Conservation (phyloP, 192 early-diverging fungal genomes). For the Umbelopsis vinacea region DNA sequence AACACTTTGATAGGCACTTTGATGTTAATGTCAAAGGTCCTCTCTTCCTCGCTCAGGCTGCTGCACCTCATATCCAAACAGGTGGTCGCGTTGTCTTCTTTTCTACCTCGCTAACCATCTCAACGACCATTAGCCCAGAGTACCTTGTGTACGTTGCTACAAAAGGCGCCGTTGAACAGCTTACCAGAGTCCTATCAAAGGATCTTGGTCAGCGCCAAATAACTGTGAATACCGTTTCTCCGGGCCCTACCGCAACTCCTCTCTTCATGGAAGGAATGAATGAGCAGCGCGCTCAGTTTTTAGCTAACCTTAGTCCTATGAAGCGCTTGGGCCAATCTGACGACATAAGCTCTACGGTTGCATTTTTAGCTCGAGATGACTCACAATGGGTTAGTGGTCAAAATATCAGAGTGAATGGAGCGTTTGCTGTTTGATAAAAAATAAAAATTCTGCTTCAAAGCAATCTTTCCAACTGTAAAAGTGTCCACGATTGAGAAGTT, state of each 20-base stretch:
- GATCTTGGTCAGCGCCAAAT: conserved; percentile 72
- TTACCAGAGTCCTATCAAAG: conserved; percentile 53
- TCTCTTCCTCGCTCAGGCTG: conserved; percentile 34
- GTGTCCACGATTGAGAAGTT: too few relatives aligned
- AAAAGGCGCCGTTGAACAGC: conserved; percentile 30
- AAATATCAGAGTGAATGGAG: conserved; percentile 35
- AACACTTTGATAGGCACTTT: conserved; percentile 36
- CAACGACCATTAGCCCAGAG: conserved; percentile 16
- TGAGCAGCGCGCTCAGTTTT: conserved; percentile 31
- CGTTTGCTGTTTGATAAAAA: conserved; percentile 26
- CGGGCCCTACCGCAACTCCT: conserved; percentile 79
- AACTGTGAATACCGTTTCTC: conserved; percentile 76
- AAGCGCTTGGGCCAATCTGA: conserved; percentile 17
- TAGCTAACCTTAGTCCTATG: conserved; percentile 18
- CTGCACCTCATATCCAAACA: conserved; percentile 35
- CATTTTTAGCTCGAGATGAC: conserved; percentile 26
- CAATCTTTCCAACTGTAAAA: too few relatives aligned
- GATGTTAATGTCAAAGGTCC: conserved; percentile 37
- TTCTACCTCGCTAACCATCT: conserved; percentile 23
- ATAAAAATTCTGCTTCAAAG: background rate
- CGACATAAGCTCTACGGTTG: conserved; percentile 22
- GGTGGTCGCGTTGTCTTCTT: conserved; percentile 41
- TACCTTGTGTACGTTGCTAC: conserved; percentile 28
- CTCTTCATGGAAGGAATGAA: conserved; percentile 53
- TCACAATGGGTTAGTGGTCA: conserved; percentile 37